Conservation (phyloP, 2,329 filamentous ascomycete genomes). For the Trichophaea hybrida region DNA sequence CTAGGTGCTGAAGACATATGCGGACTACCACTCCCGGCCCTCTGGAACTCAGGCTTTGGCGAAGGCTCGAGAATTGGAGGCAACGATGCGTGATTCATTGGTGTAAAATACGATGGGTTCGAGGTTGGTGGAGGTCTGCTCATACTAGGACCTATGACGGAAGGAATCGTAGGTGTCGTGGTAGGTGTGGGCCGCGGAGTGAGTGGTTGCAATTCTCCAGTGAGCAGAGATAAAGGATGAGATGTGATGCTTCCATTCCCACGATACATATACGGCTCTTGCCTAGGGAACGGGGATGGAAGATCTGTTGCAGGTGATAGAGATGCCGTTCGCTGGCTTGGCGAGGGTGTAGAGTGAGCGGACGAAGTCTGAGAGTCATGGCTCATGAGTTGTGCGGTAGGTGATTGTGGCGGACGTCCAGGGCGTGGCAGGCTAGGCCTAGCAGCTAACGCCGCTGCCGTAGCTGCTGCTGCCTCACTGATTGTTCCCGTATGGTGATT, state of each 20-base stretch:
- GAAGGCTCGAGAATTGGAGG: conserved; percentile 21
- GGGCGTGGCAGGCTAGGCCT: conserved; percentile 21
- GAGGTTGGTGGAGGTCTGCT: conserved; percentile 19
- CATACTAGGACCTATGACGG: conserved; percentile 21
- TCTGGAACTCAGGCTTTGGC: conserved; percentile 16
- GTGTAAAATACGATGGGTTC: conserved; percentile 16
- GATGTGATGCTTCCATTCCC: conserved; percentile 20
- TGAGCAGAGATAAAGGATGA: conserved; percentile 11
- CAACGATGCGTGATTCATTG: conserved; percentile 11
- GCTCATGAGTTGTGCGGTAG: conserved; percentile 11
- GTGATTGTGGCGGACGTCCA: conserved; percentile 21
- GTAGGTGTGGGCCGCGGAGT: conserved; percentile 25
- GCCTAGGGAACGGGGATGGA: conserved; percentile 14
- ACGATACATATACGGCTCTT: conserved; percentile 18
- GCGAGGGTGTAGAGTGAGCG: conserved; percentile 30
- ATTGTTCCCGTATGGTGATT: conserved; percentile 92
- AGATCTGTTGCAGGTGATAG: conserved; percentile 20
- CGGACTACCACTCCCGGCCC: conserved; percentile 19
- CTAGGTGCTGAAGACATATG: conserved; percentile 21
- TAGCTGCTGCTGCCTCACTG: conserved; percentile 80
- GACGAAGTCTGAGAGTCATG: conserved; percentile 21
- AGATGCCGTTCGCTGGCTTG: conserved; percentile 18
- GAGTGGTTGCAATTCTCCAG: conserved; percentile 21
- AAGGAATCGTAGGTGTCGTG: conserved; percentile 26
- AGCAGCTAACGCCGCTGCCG: conserved; percentile 63